Evolutionary conservation across 1,139 yeast genomes (phyloP).

Genomic region (Candida freyschussii): DNA sequence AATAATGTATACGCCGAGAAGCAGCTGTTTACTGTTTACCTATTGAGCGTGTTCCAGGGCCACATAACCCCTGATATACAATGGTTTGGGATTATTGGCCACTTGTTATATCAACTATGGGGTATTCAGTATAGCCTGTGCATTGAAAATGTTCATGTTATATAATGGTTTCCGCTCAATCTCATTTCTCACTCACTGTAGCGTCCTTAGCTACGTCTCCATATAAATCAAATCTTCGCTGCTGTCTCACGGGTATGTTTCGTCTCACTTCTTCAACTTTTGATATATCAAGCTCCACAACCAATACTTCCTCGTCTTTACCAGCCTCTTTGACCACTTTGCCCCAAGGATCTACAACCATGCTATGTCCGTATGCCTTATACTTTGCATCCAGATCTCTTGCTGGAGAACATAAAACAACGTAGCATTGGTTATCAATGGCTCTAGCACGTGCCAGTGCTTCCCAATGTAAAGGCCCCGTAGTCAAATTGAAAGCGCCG

Average conservation of each 20-base stretch:
- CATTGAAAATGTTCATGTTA: no score
- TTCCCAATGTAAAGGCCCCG: slow-evolving; percentile 96
- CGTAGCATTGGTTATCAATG: slow-evolving; percentile 80
- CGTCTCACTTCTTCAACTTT: slow-evolving; percentile 51
- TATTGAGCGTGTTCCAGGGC: no score
- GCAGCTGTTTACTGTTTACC: no score
- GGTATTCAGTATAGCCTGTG: no score
- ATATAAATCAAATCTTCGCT: slow-evolving; percentile 84
- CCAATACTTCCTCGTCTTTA: slow-evolving; percentile 68
- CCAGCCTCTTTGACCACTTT: slow-evolving; percentile 66
- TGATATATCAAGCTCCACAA: slow-evolving; percentile 62
- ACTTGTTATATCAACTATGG: no score
- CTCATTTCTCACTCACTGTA: slow-evolving; percentile 1
- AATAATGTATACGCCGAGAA: no score
- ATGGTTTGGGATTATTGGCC: no score
- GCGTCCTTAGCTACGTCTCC: slow-evolving; percentile 13
- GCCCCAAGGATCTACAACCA: slow-evolving; percentile 76
- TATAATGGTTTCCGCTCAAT: no score
- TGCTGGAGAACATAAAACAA: slow-evolving; percentile 83
- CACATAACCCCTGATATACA: no score
- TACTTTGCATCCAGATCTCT: slow-evolving; percentile 68
- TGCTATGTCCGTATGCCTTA: slow-evolving; percentile 90
- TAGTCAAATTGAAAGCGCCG: slow-evolving; percentile 91
- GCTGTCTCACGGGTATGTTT: slow-evolving; percentile 68
- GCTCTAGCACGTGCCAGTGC: slow-evolving; percentile 83